Base-by-base conservation (phyloP, 2,329 filamentous ascomycete genomes). In the Pochonia chlamydosporia region DNA sequence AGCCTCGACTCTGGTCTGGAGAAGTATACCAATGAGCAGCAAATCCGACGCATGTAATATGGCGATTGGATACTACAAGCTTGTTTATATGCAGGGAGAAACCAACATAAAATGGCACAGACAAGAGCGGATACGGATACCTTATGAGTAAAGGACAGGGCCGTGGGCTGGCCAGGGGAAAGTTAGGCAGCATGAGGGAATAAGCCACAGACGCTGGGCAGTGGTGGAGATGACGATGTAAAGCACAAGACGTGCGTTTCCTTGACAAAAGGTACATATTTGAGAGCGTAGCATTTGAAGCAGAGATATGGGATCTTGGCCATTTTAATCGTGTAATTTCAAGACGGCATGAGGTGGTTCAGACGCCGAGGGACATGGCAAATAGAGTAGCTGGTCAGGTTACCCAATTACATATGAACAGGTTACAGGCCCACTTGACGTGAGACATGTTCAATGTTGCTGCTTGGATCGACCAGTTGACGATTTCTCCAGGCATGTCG, bases 1-100 rank as follows among this genome's bases (percentile, higher is more conserved):
- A 83, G 87, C 69, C 79, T 97, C 48, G 85, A 93, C 57, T 73
- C 79, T 21, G 87, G 87, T 9, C 74, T 97, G 56, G 87, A 95
- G 51, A 85, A 88, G 70, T 96, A 92, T 71, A 78, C 82, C 69
- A 85, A 89, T 63, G 91, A 97, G 75, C 81, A 83, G 63, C 76
- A 87, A 63, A 96, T 97, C 60, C 84, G 89, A 57, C 84, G 92
- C 57, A 96, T 96, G 92, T 67, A 28, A 28, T 8, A 28, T 52
- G 46, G 53, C 36, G 46, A 21, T 33, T 21, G 20, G 23, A 5
- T 20, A 10, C 11, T 39, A 20, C 35, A 39, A n/a, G n/a, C n/a
- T n/a, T n/a, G n/a, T n/a, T n/a, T n/a, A n/a, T n/a, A n/a, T n/a
- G n/a, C n/a, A 18, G 31, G 31, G 31, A 35, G 31, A 35, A 35